Evolutionary conservation across 2,329 filamentous ascomycete genomes (phyloP).

Genomic region (Penicillium decumbens): DNA sequence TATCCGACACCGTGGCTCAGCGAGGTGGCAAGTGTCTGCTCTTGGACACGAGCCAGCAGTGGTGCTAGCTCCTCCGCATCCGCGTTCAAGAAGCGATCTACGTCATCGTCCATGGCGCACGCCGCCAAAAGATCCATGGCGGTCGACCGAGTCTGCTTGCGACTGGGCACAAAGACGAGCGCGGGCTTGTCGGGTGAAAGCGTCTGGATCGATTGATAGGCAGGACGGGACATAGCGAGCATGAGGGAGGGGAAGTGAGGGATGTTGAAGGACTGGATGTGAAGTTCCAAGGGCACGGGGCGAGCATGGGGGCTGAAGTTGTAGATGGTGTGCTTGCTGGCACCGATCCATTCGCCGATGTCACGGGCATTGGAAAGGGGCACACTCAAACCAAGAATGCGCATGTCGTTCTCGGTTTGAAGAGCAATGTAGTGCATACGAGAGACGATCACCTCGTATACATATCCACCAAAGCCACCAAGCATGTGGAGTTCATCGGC

Average conservation of each 20-base stretch:
- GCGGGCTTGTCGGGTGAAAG: conserved; percentile 85
- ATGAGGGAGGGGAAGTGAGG: conserved; percentile 97
- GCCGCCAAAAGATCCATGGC: conserved; percentile 83
- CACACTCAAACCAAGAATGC: conserved; percentile 85
- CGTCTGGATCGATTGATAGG: conserved; percentile 82
- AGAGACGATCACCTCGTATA: conserved; percentile 96
- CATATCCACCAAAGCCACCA: conserved; percentile 76
- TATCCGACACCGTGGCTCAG: conserved; percentile 93
- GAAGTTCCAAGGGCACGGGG: conserved; percentile 82
- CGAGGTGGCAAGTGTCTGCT: conserved; percentile 80
- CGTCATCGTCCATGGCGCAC: conserved; percentile 81
- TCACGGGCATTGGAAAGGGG: conserved; percentile 90
- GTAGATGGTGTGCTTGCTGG: conserved; percentile 95
- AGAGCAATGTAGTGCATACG: conserved; percentile 94
- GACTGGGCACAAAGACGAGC: conserved; percentile 84
- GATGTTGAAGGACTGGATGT: conserved; percentile 91
- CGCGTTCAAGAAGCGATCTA: conserved; percentile 87
- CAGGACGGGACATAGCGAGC: conserved; percentile 96
- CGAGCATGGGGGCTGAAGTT: conserved; percentile 95
- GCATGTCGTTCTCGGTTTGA: conserved; percentile 76
- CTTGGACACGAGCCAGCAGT: conserved; percentile 75
- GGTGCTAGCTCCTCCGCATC: conserved; percentile 76
- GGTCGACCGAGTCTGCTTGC: conserved; percentile 86
- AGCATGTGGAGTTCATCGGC: conserved; percentile 94
- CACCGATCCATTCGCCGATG: conserved; percentile 95